Base-by-base conservation (phyloP, 106 monocot species). In the Dactylorhiza incarnata region DNA sequence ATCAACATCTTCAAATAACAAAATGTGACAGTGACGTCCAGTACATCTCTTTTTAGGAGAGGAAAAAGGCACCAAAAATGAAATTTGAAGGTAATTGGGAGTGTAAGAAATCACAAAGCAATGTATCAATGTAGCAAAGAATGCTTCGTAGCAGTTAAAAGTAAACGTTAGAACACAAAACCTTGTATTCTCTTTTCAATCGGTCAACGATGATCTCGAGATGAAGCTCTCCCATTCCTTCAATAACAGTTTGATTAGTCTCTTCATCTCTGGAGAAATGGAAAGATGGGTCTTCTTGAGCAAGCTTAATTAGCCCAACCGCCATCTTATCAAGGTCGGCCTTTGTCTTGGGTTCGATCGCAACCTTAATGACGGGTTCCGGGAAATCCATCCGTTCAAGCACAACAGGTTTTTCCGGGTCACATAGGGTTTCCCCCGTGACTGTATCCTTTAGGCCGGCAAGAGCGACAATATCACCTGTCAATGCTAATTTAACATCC, bases 151-250 rank as follows among this genome's bases (percentile, higher is more conserved):
- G 17, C 13, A 45, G 45, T 17, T 69, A 69, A 68, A 69, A 45
- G 65, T n/a, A 8, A 12, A 69, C 44, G 15, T 45, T 74, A 74
- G 74, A 69, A 48, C 37, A 1, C 74, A 84, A 55, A 29, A 93
- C 96, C 94, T 94, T 99, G 80, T 83, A 94, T 74, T 99, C 97
- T 49, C 97, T 85, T 73, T 99, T 99, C 46, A 99, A 73, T 50
- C 97, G 74, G 70, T 99, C 97, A 37, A 99, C 97, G 69, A 99
- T 99, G 79, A 99, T 99, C 61, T 99, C 97, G 73, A 99, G 94
- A 76, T 99, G 97, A 48, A 99, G 87, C 76, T 99, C 97, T 44
- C 97, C 97, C 97, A 99, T 99, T 70, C 97, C 97, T 91, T 99
- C 97, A 79, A 99, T 99, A 51, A 99, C 91, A 78, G 97, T 99